Evolutionary conservation across 2,329 filamentous ascomycete genomes (phyloP).

Genomic region (Diaporthe ilicicola): DNA sequence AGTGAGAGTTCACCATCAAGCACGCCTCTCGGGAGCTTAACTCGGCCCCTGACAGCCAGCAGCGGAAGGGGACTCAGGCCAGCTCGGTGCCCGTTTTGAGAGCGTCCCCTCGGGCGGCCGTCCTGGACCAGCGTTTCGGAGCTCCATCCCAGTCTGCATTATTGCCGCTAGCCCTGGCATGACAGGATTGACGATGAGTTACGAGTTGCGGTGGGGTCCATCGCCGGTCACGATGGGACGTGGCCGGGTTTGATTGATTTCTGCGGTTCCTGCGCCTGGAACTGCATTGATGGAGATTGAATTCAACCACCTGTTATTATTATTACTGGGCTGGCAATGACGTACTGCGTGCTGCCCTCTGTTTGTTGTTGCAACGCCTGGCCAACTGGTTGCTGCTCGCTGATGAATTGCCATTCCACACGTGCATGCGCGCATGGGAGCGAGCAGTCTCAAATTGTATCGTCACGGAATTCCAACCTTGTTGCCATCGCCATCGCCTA

Average conservation of each 20-base stretch:
- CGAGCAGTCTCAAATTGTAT: not conserved
- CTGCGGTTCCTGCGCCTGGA: constrained; percentile 30
- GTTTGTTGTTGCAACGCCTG: constrained; percentile 20
- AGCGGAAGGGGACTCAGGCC: not conserved
- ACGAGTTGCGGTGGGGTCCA: constrained; percentile 28
- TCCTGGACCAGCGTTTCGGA: constrained; percentile 19
- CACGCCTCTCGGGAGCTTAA: constrained; percentile 30
- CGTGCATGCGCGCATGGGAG: not conserved
- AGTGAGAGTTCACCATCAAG: constrained; percentile 16
- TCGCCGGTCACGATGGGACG: constrained; percentile 28
- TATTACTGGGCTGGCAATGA: constrained; percentile 12
- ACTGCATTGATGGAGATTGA: constrained; percentile 19
- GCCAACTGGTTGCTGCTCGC: not conserved
- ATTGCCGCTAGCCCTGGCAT: constrained; percentile 22
- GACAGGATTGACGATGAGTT: constrained; percentile 26
- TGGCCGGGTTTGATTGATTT: constrained; percentile 32
- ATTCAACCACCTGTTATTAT: constrained; percentile 26
- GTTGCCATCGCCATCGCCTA: constrained; percentile 19
- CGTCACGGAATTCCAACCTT: constrained; percentile 23
- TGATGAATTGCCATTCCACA: not conserved
- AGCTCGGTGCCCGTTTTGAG: constrained; percentile 13
- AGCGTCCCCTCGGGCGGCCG: not conserved
- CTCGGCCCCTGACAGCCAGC: not conserved
- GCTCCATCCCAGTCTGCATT: constrained; percentile 25
- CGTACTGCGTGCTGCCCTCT: constrained; percentile 1